Percentiles rank a stretch among this genome's conserved stretches.
Conservation (phyloP, 306 rosid species). For the Betula pendula region DNA sequence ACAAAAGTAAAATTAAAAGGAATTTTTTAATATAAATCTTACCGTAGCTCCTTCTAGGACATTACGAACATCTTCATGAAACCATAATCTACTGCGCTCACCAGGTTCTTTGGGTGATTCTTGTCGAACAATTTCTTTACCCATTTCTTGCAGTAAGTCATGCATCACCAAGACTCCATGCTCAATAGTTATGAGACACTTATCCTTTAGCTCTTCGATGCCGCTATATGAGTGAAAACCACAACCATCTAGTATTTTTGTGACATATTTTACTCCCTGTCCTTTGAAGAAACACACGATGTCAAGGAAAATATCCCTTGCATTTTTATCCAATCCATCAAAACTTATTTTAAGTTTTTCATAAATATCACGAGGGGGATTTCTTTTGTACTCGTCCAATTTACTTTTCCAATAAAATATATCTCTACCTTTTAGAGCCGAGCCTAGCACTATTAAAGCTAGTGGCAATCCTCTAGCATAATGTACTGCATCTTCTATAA, state of each 20-base stretch:
- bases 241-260: not conserved
- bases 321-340: conserved; percentile 21
- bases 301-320: conserved; percentile 29
- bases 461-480: not conserved
- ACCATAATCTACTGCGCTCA: conserved; percentile 34
- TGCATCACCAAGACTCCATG: conserved; percentile 35
- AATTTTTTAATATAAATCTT: not conserved
- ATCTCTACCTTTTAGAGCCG: not conserved
- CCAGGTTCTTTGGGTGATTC: conserved; percentile 24
- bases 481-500: accelerated
- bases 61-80: conserved; percentile 32
- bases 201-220: conserved; percentile 13
- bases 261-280: not conserved
- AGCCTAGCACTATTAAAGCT: not conserved
- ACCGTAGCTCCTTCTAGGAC: conserved; percentile 8
- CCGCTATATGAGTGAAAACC: conserved; percentile 2
- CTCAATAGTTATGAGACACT: too few relatives aligned
- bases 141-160: conserved; percentile 42
- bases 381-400: not conserved
- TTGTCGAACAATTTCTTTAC: conserved; percentile 30
- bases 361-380: not conserved
- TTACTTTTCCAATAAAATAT: conserved; percentile 13
- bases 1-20: not conserved
- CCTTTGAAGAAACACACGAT: conserved; percentile 33
- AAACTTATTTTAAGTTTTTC: conserved; percentile 20